Conservation (phyloP, 352 stramenopile species). For the Peronosclerospora sorghi region DNA sequence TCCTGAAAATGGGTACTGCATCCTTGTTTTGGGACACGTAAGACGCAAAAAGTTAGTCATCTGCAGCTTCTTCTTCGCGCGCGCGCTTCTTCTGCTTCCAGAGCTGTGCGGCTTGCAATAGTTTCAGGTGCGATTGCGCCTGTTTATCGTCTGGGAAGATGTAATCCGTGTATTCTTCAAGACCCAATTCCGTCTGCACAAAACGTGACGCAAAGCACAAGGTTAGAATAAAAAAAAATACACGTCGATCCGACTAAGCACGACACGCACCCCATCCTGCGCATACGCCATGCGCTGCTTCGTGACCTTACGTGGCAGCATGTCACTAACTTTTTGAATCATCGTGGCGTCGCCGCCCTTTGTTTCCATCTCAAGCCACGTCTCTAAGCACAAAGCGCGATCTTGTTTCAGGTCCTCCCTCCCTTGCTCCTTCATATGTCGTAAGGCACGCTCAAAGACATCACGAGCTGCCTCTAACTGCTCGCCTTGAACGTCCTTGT, state of each 20-base stretch:
- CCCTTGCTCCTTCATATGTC: slow-evolving; percentile 83
- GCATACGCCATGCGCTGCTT: slow-evolving; percentile 92
- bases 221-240: slow-evolving; percentile 7
- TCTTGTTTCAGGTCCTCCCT: slow-evolving; percentile 87
- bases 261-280: slow-evolving; percentile 70
- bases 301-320: slow-evolving; percentile 93
- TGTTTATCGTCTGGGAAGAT: slow-evolving; percentile 97
- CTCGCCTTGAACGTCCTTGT: slow-evolving; percentile 18
- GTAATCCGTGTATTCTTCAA: slow-evolving; percentile 99
- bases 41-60: no score
- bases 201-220: background rate
- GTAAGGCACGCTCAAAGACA: slow-evolving; percentile 87
- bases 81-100: slow-evolving; percentile 90
- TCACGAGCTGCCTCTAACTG: slow-evolving; percentile 67
- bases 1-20: no score
- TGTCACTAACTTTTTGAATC: slow-evolving; percentile 85
- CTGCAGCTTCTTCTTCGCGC: slow-evolving; percentile 32
- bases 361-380: slow-evolving; percentile 93
- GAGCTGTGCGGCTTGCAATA: slow-evolving; percentile 94
- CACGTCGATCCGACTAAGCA: background rate
- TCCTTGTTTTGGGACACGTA: no score
- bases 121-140: slow-evolving; percentile 91
- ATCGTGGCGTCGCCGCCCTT: slow-evolving; percentile 35
- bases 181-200: slow-evolving; percentile 70
- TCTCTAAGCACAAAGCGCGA: slow-evolving; percentile 93